Conservation (phyloP, 2,329 filamentous ascomycete genomes). For the Fusarium lyarnte region DNA sequence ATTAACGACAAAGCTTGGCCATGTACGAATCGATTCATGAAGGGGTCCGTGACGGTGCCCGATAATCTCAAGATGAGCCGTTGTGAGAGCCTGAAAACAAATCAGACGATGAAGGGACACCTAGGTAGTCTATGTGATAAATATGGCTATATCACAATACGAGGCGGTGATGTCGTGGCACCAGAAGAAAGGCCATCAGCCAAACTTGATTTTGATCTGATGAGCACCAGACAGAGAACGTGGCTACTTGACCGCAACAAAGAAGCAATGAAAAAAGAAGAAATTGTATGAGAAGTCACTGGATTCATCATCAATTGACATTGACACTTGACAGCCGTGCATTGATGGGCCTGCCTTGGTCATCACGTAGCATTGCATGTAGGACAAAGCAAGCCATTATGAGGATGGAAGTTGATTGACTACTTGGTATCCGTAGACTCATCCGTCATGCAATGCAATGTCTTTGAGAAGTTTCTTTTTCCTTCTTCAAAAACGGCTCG, state of each 20-base stretch:
- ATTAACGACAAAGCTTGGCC: constrained; percentile 13
- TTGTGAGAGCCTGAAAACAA: constrained; percentile 17
- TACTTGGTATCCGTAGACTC: neutral
- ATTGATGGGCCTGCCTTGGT: constrained; percentile 10
- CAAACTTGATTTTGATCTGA: constrained; percentile 34
- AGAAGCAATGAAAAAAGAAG: neutral
- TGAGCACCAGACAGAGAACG: constrained; percentile 16
- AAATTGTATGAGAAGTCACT: neutral
- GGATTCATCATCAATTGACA: neutral
- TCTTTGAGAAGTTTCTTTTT: constrained; percentile 17
- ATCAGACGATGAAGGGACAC: constrained; percentile 15
- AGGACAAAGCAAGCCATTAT: constrained; percentile 30
- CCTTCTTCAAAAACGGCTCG: constrained; percentile 15
- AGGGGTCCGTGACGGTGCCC: constrained; percentile 14
- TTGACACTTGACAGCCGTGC: constrained; percentile 29
- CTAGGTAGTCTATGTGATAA: constrained; percentile 18
- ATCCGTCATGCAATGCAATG: neutral
- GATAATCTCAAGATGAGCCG: constrained; percentile 20
- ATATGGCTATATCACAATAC: constrained; percentile 33
- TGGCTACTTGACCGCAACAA: neutral
- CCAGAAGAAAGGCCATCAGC: constrained; percentile 17
- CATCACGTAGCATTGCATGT: constrained; percentile 29
- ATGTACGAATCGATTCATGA: constrained; percentile 9
- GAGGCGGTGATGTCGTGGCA: constrained; percentile 39
- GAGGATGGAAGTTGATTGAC: neutral